Base-by-base conservation (phyloP, 2,329 filamentous ascomycete species). In the Aspergillus proliferans region DNA sequence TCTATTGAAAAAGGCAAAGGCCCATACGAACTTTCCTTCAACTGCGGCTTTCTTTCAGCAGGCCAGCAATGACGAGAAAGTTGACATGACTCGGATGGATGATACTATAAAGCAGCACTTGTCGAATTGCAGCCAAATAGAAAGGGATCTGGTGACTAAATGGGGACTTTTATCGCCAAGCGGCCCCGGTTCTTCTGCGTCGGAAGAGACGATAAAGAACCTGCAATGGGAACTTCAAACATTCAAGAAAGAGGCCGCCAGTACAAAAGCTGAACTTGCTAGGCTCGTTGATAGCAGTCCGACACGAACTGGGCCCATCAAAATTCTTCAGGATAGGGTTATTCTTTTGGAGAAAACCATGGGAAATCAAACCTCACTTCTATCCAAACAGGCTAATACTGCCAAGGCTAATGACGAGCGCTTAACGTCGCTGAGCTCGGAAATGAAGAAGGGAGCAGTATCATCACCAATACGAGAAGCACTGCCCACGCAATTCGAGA, bases 1-100 rank as follows among this genome's bases (percentile, higher is more conserved):
- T 36, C 61, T 71, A 42, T 28, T 77, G 4, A 57, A 56, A 18
- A 59, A 55, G 54, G 56, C 62, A 15, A 52, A 49, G 38, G 34
- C 38, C 18, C 48, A 56, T 4, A 33, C 49, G 7, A 52, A 48
- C 15, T 67, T 63, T 41, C 59, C 63, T 3, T 60, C 62, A 5
- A 56, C 57, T 4, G 41, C 54, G 14, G 51, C 58, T 19, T 56
- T 50, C 43, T 60, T 53, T 18, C 56, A 62, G 24, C 46, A 54
- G 10, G 46, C 50, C 19, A 56, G 44, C 21, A 49, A 57, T n/a
- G 51, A 57, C 5, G 53, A 59, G 36, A 53, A 53, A n/a, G 40
- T 47, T 6, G 52, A 61, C 21, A 19, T 64, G 22, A 44, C 21
- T 14, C 50, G 50, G n/a, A 47, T 64, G 4, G 57, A 64, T 36